Base-by-base conservation (phyloP, 2,329 filamentous ascomycete species). In the Botrytis galanthina region DNA sequence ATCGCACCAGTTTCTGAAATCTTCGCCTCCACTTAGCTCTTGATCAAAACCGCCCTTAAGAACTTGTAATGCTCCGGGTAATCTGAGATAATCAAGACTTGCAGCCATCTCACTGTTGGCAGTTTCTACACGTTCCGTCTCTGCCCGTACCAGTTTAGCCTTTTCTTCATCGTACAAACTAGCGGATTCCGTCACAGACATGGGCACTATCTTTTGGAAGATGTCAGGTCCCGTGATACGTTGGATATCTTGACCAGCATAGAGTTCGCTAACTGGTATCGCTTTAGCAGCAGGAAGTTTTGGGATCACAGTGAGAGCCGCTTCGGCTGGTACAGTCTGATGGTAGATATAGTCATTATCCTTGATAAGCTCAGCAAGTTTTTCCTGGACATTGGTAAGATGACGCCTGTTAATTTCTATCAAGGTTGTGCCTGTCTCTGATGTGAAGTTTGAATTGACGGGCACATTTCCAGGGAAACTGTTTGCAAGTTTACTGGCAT, bases 311-410 rank as follows among this genome's bases (percentile, higher is more conserved):
- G 93, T 85, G 20, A 99, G 84, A 42, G 91, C 92, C 6, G 94
- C 93, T 82, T 98, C 94, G 16, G 91, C 91, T 0, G 96, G 95
- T 2, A 99, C 91, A 1, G 90, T 91, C 78, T 98, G 94, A 81
- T 99, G 96, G 80, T 99, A 99, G 81, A 99, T 97, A 82, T 96
- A 98, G 81, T 99, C 96, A 78, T 99, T 99, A 82, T 99, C 96
- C 80, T 97, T 97, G 77, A 88, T 87, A 68, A 95, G 87, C 75
- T 93, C 91, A 29, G 86, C 85, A 35, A 97, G 85, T 81, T 93
- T 95, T 75, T 95, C 92, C 80, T 97, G 92, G 4, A 97, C 91
- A 46, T 90, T 91, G 0, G 92, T 86, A 42, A 93, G 83, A 78
- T 98, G 95, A 75, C 94, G 89, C 81, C 94, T 97, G 26, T 93